Evolutionary conservation across 2,329 filamentous ascomycete genomes (phyloP), one percentile per base, ranked within the genome.

Genomic region (Stemphylium beticola): DNA sequence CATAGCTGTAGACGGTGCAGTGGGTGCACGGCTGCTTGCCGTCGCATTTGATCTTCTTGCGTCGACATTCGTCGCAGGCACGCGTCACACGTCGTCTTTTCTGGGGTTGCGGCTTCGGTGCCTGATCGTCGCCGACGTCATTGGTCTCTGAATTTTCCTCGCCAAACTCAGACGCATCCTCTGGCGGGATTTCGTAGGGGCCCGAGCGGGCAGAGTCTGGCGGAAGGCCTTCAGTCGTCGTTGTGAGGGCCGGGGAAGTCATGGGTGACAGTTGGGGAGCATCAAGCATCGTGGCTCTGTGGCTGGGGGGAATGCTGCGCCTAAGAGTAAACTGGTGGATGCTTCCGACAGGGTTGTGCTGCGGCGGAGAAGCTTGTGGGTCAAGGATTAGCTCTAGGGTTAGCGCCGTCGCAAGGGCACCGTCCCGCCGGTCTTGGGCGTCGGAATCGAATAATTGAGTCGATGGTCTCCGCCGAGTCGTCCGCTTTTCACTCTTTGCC

Each of bases 1-100:
- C 93, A 81, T 99, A 99, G 74, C 92, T 97, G 77, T 99, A 99
- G 44, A 98, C 92, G 10, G 93, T 96, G 76, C 95, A 99, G 76
- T 98, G 95, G 0, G 93, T 97, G 64, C 81, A 83, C 7, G 81
- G 81, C 68, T 83, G 80, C 66, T 80, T 82, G 56, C 80, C 81
- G 60, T 82, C 81, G 66, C 81, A 83, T 65, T 82, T 82, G 64
- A 83, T 82, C 68, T 83, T 83, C 70, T 83, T 83, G 36, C 72
- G 70, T 39, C 71, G 66, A 61, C 74, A 75, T 55, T 77, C 72
- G 49, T 72, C 69, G 64, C 77, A 79, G 39, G 78, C 78, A 48
- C 77, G 68, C 26, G 77, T 79, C 45, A 79, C 77, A 57, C 77
- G 66, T 8, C 76, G 69, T 53, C 76, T 67, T 66, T 78, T 78